These are phyloP conservation scores for Larix sibirica DNA, from an alignment of 83 land plant genomes.

Conservation along the genomic window DNA sequence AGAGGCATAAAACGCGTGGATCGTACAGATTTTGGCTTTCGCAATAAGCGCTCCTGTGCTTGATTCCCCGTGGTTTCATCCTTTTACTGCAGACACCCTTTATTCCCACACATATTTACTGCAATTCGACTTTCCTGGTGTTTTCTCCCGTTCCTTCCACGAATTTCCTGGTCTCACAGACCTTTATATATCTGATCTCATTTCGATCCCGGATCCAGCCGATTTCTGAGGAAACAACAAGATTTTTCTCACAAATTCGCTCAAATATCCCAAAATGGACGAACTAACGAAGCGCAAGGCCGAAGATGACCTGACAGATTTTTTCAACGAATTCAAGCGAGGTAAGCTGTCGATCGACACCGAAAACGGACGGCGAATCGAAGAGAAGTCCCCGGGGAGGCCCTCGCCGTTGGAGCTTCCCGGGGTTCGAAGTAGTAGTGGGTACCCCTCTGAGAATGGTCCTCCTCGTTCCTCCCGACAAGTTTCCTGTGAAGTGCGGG, in stretches of 20 bases:
- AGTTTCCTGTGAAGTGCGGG: constrained; percentile 14
- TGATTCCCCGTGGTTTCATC: background rate
- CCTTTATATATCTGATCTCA: too few relatives aligned
- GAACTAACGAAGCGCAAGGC: background rate
- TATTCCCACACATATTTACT: background rate
- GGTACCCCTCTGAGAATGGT: too few relatives aligned
- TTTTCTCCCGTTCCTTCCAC: background rate
- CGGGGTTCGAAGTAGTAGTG: background rate
- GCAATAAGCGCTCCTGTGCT: too few relatives aligned
- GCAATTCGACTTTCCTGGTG: too few relatives aligned
- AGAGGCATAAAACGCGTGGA: too few relatives aligned
- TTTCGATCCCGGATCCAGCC: too few relatives aligned
- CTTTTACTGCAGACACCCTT: background rate
- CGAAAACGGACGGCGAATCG: constrained; percentile 3
- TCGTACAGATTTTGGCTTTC: too few relatives aligned
- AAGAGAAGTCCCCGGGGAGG: background rate
- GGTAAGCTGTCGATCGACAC: constrained; percentile 4
- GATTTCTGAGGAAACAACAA: background rate
- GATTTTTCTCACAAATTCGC: background rate
- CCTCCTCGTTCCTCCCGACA: background rate
- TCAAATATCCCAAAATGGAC: background rate
- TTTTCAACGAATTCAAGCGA: constrained; percentile 1
- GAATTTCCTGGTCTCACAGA: too few relatives aligned
- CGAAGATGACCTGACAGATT: constrained; percentile 1
- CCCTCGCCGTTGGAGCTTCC: background rate